Evolutionary conservation across 2,329 filamentous ascomycete species (phyloP), one percentile per base, ranked within the genome.

Genomic region (Claviceps cyperi): DNA sequence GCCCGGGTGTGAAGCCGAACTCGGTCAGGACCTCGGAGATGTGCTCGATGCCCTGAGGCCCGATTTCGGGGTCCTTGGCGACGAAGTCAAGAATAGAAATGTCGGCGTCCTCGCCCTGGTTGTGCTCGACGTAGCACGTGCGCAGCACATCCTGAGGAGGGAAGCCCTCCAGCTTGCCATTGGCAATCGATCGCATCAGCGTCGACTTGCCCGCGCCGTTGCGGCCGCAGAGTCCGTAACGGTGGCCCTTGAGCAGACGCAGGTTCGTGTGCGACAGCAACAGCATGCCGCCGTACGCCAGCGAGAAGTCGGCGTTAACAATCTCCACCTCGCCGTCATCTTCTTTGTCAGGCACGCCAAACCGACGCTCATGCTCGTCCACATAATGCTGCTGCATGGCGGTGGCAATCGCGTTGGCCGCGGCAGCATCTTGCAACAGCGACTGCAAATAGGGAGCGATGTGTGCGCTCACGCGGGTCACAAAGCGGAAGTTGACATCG

Each of bases 201-300:
- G 92, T 98, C n/a, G 92, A 97, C 73, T 98, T 98, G 63, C 92
- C 92, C 51, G 90, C 89, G 72, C 92, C 92, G 66, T 98, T 98
- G 60, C 91, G 86, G 60, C 92, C 92, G 62, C 91, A 96, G 17
- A 98, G 85, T 66, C 92, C 92, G 64, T 98, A 98, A 52, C 92
- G 84, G 69, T 97, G 92, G 51, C 92, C 92, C 74, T 97, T 96
- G 61, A 97, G 78, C 8, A 98, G 80, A 41, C 89, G 83, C 43
- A 98, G 75, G 66, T 96, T 97, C 57, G 92, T 96, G 71, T 97
- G 92, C 5, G 89, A 96, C 21, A 98, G 78, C 54, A 98, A 74
- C 57, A 98, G 80, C 90, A 96, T 97, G 61, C 92, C 92, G 65
- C 92, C 92, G 62, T 98, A 98, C 46, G 90, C 92, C 22, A 98